phyloP scores from a whole-genome alignment of 2,329 filamentous ascomycete species.

The Stachybotrys echinatus region DNA sequence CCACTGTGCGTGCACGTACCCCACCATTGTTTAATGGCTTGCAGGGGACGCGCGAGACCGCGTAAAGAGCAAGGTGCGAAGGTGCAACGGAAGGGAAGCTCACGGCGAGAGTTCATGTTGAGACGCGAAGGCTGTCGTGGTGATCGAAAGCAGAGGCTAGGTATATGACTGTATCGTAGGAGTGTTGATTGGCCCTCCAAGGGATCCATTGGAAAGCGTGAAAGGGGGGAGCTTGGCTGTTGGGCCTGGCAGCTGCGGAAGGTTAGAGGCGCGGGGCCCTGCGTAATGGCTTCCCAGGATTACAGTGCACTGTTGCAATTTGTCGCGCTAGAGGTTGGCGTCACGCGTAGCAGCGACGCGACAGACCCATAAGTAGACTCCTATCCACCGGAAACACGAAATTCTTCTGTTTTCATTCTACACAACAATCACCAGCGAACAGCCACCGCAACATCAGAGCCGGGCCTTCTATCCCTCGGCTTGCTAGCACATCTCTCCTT shows the following conservation, averaged over 20 bases:
- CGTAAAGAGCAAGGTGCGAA: not conserved
- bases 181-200: too few relatives aligned
- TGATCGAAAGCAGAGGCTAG: too few relatives aligned
- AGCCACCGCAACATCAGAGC: not conserved
- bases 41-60: not conserved
- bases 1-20: conserved; percentile 1
- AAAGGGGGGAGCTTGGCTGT: not conserved
- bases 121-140: too few relatives aligned
- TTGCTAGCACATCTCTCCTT: not conserved
- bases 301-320: conserved; percentile 5
- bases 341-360: conserved; percentile 13
- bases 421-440: not conserved
- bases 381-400: not conserved
- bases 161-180: too few relatives aligned
- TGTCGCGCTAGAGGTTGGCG: conserved; percentile 18
- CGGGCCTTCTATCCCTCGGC: not conserved
- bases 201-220: not conserved
- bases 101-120: too few relatives aligned
- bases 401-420: not conserved
- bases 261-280: not conserved
- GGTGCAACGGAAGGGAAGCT: too few relatives aligned
- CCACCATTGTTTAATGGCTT: not conserved
- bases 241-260: not conserved
- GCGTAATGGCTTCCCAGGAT: not conserved
- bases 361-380: conserved; percentile 1